A percentile compares a stretch with the other conserved stretches of the same genome.
Evolutionary conservation across 2,329 filamentous ascomycete genomes (phyloP).

Genomic region (Alternaria panax): DNA sequence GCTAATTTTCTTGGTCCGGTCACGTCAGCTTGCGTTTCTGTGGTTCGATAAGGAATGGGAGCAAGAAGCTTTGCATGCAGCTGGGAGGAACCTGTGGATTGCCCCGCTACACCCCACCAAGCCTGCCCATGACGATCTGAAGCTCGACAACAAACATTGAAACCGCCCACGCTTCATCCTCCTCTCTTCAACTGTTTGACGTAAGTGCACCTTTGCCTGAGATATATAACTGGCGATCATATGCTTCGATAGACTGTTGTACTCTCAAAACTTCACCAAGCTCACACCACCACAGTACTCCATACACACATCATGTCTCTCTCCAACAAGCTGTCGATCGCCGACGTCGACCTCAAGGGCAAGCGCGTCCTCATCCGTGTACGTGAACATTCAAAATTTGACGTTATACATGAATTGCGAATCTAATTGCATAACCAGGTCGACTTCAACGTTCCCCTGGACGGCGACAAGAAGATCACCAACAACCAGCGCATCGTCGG

Average conservation of each 20-base stretch:
- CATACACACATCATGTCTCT: constrained; percentile 80
- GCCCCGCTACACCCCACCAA: constrained; percentile 32
- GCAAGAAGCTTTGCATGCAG: constrained; percentile 17
- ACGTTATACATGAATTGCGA: neutral
- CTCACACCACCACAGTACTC: constrained; percentile 8
- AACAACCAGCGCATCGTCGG: constrained; percentile 99
- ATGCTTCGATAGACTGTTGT: neutral
- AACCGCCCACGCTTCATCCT: constrained; percentile 17
- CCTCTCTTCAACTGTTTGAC: constrained; percentile 22
- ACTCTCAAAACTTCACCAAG: constrained; percentile 3
- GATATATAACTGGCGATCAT: constrained; percentile 11
- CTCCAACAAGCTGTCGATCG: constrained; percentile 96
- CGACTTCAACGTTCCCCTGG: constrained; percentile 99
- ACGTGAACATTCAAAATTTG: constrained; percentile 54
- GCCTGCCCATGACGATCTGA: constrained; percentile 31
- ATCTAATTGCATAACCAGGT: constrained; percentile 66
- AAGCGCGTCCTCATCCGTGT: constrained; percentile 98
- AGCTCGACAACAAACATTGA: constrained; percentile 31
- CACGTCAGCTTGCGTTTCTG: constrained; percentile 30
- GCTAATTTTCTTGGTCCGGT: constrained; percentile 15
- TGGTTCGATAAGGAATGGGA: constrained; percentile 32
- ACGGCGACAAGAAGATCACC: constrained; percentile 90
- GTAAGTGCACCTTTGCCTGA: constrained; percentile 24
- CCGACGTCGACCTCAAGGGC: constrained; percentile 94
- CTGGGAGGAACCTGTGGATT: constrained; percentile 11